Conservation (phyloP, 2,329 filamentous ascomycete species). For the Talaromyces pinophilus region DNA sequence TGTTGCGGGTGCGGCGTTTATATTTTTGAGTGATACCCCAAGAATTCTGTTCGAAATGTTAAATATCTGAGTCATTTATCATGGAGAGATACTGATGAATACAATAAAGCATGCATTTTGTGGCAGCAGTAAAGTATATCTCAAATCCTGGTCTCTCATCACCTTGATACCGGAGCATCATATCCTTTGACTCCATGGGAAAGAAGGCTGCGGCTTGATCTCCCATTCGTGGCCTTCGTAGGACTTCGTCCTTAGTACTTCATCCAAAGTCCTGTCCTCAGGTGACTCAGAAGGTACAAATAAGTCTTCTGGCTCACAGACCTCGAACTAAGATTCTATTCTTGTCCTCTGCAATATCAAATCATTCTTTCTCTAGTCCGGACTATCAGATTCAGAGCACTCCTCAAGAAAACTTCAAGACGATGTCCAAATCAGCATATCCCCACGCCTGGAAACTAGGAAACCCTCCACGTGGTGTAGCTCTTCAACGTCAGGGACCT, state of each 20-base stretch:
- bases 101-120: neutral
- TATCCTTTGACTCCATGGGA: too few species aligned
- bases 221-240: too few species aligned
- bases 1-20: neutral
- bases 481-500: neutral
- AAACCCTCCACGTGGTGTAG: neutral
- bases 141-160: neutral
- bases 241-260: too few species aligned
- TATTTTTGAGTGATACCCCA: conserved; percentile 11
- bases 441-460: neutral
- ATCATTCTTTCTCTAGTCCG: neutral
- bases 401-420: neutral
- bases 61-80: neutral
- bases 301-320: too few species aligned
- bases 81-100: neutral
- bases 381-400: neutral
- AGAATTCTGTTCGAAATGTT: neutral
- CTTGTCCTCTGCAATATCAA: neutral
- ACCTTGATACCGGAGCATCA: too few species aligned
- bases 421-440: neutral
- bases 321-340: too few species aligned
- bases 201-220: neutral
- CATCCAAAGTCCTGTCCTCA: too few species aligned
- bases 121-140: neutral
- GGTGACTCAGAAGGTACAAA: too few species aligned